Base-by-base conservation (phyloP, 805 yeast genomes). In the Candida ovalis region DNA sequence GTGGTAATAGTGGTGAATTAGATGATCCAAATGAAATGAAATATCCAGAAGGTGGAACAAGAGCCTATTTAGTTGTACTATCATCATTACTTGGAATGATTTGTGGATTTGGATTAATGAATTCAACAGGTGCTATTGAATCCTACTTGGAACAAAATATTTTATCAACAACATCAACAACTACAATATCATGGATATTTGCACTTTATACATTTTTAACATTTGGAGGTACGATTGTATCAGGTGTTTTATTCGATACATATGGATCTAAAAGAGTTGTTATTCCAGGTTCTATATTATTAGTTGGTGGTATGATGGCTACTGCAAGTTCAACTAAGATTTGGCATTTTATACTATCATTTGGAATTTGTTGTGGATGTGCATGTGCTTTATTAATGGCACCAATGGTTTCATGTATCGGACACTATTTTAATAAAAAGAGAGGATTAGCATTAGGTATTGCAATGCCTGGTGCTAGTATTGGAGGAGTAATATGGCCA, bases 161-260 rank as follows among this genome's bases (percentile, higher is more conserved):
- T 51, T 68, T 86, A 48, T 58, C 60, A 6, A 53, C 70, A 30
- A 62, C 72, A 21, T 61, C 75, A 15, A 70, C 80, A 15, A 71
- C 82, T 19, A 62, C 78, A 2, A 70, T 84, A 4, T 80, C 88
- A 1, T 86, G 92, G 94, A 77, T 86, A 48, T 86, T 86, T 58
- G 81, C 89, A 1, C 63, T 84, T 28, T 79, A 49, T 42, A 46
- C 65, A 3, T 76, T 66, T 58, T 72, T 55, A 70, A 76, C 51
- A 49, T 82, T 48, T 61, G 67, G 74, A 8, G 58, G 70, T 6
- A 63, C 71, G 19, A 60, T 76, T 40, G 60, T 76, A 38, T 69
- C 74, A 5, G 81, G 82, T 2, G 67, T 70, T 2, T 60, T 74
- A 17, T 75, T 76, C 54, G 82, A 77, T 48, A 61, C 64, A 25